Conservation (phyloP, 78 protist genomes). For the Pelomyxa schiedti region DNA sequence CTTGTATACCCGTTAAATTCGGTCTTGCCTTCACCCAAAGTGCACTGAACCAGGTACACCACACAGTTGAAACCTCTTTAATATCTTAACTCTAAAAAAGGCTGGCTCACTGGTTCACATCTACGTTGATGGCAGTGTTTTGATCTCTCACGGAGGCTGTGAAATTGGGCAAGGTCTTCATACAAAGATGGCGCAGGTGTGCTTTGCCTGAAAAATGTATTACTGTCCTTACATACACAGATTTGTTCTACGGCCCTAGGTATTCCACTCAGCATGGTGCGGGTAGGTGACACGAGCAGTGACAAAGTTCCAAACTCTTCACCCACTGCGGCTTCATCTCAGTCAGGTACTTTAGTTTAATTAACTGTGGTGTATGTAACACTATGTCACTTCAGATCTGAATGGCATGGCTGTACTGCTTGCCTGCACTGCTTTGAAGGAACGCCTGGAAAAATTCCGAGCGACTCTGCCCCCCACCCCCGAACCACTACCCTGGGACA, state of each 20-base stretch:
- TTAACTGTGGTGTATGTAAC: no score
- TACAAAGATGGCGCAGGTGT: constrained; percentile 70
- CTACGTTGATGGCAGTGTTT: constrained; percentile 86
- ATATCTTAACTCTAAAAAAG: not conserved
- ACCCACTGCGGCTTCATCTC: constrained; percentile 79
- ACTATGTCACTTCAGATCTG: constrained; percentile 70
- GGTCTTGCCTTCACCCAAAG: constrained; percentile 78
- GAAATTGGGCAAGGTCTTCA: constrained; percentile 96
- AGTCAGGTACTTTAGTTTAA: constrained; percentile 31
- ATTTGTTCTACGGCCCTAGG: constrained; percentile 69
- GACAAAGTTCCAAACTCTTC: constrained; percentile 74
- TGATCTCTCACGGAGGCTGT: constrained; percentile 89
- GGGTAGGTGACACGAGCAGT: constrained; percentile 73
- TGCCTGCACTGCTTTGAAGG: constrained; percentile 72
- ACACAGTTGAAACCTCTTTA: not conserved
- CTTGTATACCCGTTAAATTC: constrained; percentile 69
- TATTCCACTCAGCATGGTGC: constrained; percentile 39
- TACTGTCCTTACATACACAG: constrained; percentile 4
- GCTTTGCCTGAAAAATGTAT: no score
- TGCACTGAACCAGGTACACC: constrained; percentile 62
- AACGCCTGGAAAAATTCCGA: constrained; percentile 57
- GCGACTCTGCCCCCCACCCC: constrained; percentile 9
- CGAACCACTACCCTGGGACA: constrained; percentile 2
- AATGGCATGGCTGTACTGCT: constrained; percentile 83
- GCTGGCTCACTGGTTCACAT: constrained; percentile 64